Conservation (phyloP, 306 rosid species). For the Cucumis hystrix region DNA sequence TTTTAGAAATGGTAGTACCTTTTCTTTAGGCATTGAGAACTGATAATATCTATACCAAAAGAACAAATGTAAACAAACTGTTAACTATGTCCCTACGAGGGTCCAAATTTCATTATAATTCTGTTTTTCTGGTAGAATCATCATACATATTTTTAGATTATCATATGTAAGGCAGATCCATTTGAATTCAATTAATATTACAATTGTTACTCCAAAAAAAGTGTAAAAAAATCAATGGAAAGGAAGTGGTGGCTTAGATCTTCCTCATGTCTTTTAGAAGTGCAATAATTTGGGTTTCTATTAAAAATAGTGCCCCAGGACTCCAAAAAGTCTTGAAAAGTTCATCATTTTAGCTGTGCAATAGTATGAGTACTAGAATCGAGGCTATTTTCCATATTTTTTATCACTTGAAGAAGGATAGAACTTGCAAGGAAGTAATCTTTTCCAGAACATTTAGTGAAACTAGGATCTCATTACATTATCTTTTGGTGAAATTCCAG, state of each 20-base stretch:
- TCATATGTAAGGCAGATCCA: neutral
- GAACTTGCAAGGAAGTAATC: neutral
- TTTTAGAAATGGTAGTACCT: neutral
- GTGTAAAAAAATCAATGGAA: neutral
- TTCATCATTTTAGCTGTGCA: no score
- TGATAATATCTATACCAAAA: neutral
- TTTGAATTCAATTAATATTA: neutral
- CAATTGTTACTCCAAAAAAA: neutral
- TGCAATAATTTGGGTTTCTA: neutral
- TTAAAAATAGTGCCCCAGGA: no score
- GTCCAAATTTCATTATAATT: neutral
- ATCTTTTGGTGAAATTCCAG: neutral
- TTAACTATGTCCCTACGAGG: no score
- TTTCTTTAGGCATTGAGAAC: neutral
- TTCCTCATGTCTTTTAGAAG: neutral
- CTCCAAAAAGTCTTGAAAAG: no score
- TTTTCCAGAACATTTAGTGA: neutral
- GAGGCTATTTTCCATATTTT: neutral
- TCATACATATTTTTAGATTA: neutral
- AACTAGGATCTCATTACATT: neutral
- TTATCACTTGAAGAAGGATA: neutral
- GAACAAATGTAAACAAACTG: neutral
- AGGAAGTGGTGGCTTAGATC: neutral
- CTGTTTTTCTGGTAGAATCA: neutral
- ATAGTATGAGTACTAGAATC: no score